phyloP scores from a whole-genome alignment of 2,329 filamentous ascomycete species.

The Sarocladium kiliense region DNA sequence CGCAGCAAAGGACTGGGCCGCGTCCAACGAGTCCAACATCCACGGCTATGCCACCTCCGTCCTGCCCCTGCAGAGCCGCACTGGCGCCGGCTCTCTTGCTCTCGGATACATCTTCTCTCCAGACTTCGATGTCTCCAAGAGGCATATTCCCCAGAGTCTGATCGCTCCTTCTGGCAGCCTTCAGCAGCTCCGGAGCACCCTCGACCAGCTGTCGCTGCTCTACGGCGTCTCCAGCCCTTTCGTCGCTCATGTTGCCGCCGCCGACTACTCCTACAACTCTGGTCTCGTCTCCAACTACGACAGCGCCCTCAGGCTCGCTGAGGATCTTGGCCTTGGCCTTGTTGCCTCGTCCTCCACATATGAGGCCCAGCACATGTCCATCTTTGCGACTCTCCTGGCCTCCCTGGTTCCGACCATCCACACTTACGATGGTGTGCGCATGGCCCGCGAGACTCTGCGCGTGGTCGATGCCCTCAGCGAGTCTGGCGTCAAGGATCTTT shows the following conservation, averaged over 20 bases:
- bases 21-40: constrained; percentile 66
- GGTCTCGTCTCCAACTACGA: constrained; percentile 86
- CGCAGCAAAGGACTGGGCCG: constrained; percentile 74
- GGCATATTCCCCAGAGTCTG: constrained; percentile 86
- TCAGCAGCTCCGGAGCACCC: constrained; percentile 69
- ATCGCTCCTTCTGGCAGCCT: constrained; percentile 81
- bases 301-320: constrained; percentile 71
- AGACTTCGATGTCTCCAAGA: constrained; percentile 89
- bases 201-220: constrained; percentile 88
- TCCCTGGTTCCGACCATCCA: constrained; percentile 78
- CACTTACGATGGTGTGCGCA: constrained; percentile 80
- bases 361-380: constrained; percentile 90
- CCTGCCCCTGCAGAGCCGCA: constrained; percentile 76
- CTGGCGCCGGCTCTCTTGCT: constrained; percentile 84
- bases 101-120: constrained; percentile 97
- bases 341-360: constrained; percentile 82
- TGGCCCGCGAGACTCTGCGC: constrained; percentile 75
- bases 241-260: constrained; percentile 85
- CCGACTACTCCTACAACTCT: constrained; percentile 68
- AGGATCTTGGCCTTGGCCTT: constrained; percentile 84
- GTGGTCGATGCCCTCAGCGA: constrained; percentile 79
- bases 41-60: constrained; percentile 76
- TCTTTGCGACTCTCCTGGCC: constrained; percentile 80
- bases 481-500: constrained; percentile 61
- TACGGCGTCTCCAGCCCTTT: constrained; percentile 91